phyloP scores from a whole-genome alignment of 768 basidiomycete species.

The Cubamyces lactineus region DNA sequence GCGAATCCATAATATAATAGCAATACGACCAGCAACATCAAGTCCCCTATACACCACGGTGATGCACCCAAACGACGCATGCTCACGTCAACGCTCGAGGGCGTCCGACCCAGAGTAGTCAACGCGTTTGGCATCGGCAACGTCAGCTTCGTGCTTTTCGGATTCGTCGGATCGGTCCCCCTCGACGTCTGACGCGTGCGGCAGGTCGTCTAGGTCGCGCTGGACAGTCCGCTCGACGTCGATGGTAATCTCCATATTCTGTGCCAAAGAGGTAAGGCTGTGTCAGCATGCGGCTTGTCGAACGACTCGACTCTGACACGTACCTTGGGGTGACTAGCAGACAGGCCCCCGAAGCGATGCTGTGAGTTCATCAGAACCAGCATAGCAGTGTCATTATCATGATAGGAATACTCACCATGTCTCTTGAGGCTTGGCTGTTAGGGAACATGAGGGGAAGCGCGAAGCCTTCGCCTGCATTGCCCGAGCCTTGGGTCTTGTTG shows the following conservation, averaged over 20 bases:
- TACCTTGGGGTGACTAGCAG: slow-evolving; percentile 1
- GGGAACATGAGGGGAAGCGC: slow-evolving; percentile 14
- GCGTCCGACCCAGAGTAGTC: neutral
- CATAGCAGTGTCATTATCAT: too few species aligned
- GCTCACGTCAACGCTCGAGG: too few species aligned
- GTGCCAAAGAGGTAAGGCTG: neutral
- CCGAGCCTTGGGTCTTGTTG: slow-evolving; percentile 14
- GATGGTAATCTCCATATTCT: slow-evolving; percentile 15
- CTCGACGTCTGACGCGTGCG: neutral
- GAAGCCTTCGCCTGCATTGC: slow-evolving; percentile 1
- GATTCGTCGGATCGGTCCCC: neutral
- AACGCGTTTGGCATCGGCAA: neutral
- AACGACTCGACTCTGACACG: too few species aligned
- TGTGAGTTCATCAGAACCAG: neutral
- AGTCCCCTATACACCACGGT: too few species aligned
- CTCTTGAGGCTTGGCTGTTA: slow-evolving; percentile 3
- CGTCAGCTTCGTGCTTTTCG: neutral
- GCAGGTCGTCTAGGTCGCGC: slow-evolving; percentile 2
- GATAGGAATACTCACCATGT: slow-evolving; percentile 1
- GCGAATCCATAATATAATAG: too few species aligned
- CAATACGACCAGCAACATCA: too few species aligned
- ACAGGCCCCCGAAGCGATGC: neutral
- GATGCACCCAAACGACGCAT: too few species aligned
- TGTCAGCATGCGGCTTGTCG: neutral
- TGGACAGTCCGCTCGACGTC: slow-evolving; percentile 22